Evolutionary conservation across 2,329 filamentous ascomycete genomes (phyloP).

Genomic region (Hymenoscyphus infarciens): DNA sequence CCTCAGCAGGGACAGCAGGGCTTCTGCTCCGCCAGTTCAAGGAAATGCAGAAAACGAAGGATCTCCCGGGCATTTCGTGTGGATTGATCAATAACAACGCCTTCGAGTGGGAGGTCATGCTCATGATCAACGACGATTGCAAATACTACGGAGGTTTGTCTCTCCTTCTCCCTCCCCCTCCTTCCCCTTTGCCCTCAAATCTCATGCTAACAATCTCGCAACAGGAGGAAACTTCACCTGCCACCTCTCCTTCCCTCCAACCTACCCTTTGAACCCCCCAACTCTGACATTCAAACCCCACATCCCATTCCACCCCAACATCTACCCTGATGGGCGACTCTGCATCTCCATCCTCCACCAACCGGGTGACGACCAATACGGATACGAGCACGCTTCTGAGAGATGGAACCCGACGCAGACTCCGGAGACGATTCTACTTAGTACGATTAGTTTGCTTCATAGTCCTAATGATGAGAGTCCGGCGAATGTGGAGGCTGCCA

Average conservation of each 20-base stretch:
- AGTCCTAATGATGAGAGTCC: conserved; percentile 94
- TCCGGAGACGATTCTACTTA: conserved; percentile 88
- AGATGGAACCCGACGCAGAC: conserved; percentile 94
- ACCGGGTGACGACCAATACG: conserved; percentile 88
- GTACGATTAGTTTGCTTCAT: conserved; percentile 87
- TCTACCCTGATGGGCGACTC: conserved; percentile 81
- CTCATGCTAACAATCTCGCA: not conserved
- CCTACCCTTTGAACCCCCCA: conserved; percentile 85
- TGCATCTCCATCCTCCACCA: conserved; percentile 98
- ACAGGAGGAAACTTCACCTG: conserved; percentile 90
- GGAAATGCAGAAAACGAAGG: conserved; percentile 87
- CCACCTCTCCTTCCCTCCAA: conserved; percentile 73
- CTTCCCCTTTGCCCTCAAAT: not conserved
- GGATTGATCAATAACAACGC: conserved; percentile 85
- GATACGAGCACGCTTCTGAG: conserved; percentile 87
- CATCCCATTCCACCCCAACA: conserved; percentile 89
- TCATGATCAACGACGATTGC: conserved; percentile 90
- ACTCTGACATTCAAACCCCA: conserved; percentile 82
- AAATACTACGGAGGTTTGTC: conserved; percentile 68
- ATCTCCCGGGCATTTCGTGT: conserved; percentile 91
- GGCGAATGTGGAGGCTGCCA: conserved; percentile 90
- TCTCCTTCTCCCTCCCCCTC: not conserved
- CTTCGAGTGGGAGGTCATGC: conserved; percentile 98
- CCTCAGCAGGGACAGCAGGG: conserved; percentile 50
- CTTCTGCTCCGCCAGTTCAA: conserved; percentile 85